phyloP scores from a whole-genome alignment of 495 filamentous ascomycete species.

The Lepraria neglecta region DNA sequence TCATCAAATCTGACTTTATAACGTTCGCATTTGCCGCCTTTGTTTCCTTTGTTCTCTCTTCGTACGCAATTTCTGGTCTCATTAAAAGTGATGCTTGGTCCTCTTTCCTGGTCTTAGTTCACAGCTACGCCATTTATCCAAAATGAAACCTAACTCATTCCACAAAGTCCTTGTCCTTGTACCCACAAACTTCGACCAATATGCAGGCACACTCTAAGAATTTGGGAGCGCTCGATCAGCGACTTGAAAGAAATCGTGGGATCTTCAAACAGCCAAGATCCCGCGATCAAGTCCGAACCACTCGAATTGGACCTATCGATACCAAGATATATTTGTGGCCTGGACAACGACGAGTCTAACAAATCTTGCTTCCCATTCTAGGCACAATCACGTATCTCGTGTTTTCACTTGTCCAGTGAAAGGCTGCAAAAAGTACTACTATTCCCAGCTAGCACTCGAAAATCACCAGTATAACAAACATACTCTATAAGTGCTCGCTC shows the following conservation, averaged over 20 bases:
- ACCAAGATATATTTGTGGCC: constrained; percentile 11
- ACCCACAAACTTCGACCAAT: neutral
- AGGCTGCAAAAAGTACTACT: neutral
- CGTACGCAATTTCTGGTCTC: neutral
- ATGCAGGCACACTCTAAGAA: neutral
- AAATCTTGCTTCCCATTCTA: constrained; percentile 6
- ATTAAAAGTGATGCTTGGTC: neutral
- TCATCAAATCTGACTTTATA: neutral
- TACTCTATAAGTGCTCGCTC: neutral
- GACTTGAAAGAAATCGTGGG: neutral
- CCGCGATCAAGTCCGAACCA: neutral
- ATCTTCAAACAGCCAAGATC: neutral
- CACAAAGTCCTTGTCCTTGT: neutral
- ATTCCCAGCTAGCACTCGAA: neutral
- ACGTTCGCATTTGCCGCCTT: neutral
- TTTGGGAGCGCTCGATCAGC: neutral
- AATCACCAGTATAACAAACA: neutral
- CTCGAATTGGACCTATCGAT: neutral
- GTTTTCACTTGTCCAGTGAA: neutral
- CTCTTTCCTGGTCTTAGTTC: neutral
- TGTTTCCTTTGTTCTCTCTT: neutral
- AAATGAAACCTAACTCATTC: neutral
- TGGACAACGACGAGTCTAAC: constrained; percentile 4
- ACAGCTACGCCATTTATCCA: neutral
- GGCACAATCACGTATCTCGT: neutral